Evolutionary conservation across 257 asterid species (phyloP), one percentile per base, ranked within the genome.

Genomic region (Plantago major): DNA sequence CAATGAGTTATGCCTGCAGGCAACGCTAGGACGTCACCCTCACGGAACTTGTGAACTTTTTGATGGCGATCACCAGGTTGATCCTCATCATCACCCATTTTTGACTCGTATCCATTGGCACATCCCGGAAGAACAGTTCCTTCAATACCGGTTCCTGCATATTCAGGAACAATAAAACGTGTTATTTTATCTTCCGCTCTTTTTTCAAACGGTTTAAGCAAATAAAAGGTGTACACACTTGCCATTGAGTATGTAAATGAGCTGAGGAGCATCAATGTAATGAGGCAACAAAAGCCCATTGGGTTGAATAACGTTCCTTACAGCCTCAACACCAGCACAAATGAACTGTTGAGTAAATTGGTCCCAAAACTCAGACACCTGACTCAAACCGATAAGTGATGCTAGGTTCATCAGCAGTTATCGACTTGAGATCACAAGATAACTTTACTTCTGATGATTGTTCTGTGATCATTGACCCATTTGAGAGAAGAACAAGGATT

Each of bases 31-130:
- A 84, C 42, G 42, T 84, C 93, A 0, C 89, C 93, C 4, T 71
- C 71, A 5, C 62, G 69, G 80, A 84, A 64, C 48, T 79, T 65
- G 50, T 85, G 19, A 6, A 82, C 60, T 71, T 82, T 82, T 77
- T 84, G 89, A 47, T 84, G 82, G 42, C 85, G 80, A 44, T 84
- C n/a, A n/a, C n/a, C n/a, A n/a, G n/a, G n/a, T n/a, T n/a, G n/a
- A n/a, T n/a, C n/a, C n/a, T n/a, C n/a, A n/a, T n/a, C n/a, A n/a
- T n/a, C n/a, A n/a, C n/a, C 88, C 1, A 68, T 47, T 9, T 62
- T 72, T 1, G 86, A 67, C 42, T 81, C 86, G 12, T 62, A 84
- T 0, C 84, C 81, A 74, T 81, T 86, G 0, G 89, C 82, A 13
- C 92, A 84, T 3, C 92, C 86, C 7, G 88, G 88, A 42, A 81